Conservation (phyloP, 129 eudicot genomes). For the Ambrosia artemisiifolia region DNA sequence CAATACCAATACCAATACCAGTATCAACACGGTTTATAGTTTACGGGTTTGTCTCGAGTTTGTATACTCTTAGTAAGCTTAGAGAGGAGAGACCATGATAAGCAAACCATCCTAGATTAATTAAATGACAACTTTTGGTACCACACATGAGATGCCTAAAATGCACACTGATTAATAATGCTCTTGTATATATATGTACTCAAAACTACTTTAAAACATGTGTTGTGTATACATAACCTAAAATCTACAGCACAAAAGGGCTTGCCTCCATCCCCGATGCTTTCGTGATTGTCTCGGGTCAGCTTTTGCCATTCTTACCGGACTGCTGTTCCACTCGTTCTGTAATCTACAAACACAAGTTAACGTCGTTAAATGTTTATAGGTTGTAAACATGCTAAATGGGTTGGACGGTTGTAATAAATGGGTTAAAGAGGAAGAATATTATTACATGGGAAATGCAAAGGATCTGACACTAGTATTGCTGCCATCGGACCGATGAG, state of each 20-base stretch:
- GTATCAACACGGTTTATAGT: too few relatives aligned
- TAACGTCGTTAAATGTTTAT: background rate
- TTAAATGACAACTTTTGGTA: background rate
- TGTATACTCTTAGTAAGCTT: too few relatives aligned
- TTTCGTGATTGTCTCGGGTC: slow-evolving; percentile 43
- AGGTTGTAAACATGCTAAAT: background rate
- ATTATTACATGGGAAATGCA: slow-evolving; percentile 83
- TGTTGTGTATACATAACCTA: slow-evolving; percentile 32
- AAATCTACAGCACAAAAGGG: slow-evolving; percentile 74
- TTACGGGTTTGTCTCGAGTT: too few relatives aligned
- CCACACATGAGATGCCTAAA: slow-evolving; percentile 7
- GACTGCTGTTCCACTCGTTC: slow-evolving; percentile 81
- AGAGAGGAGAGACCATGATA: too few relatives aligned
- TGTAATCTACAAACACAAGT: slow-evolving; percentile 50
- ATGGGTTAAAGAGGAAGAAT: background rate
- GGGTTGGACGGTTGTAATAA: background rate
- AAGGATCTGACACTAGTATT: slow-evolving; percentile 77
- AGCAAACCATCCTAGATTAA: background rate
- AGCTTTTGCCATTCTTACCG: slow-evolving; percentile 73
- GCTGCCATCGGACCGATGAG: slow-evolving; percentile 87
- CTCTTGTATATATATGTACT: slow-evolving; percentile 36
- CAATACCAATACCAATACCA: too few relatives aligned
- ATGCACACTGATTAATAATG: slow-evolving; percentile 12
- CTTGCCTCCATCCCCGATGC: slow-evolving; percentile 58
- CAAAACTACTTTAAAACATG: slow-evolving; percentile 20